Conservation (phyloP, 139 green algal species). For the Gonium pectorale region DNA sequence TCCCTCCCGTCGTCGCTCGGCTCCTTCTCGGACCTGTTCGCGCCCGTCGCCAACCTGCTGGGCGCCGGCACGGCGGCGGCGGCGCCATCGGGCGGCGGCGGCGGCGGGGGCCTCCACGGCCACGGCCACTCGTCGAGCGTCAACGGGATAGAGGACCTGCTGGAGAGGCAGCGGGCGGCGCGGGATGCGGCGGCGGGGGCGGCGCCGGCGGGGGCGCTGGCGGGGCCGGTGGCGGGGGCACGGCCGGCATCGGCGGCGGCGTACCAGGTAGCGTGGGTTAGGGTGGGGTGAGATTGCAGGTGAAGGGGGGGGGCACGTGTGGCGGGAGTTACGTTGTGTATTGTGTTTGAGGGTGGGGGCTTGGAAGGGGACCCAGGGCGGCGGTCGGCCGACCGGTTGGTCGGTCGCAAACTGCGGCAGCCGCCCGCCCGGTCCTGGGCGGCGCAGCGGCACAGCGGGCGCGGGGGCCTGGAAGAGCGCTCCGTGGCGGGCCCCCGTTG, state of each 20-base stretch:
- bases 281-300: not conserved
- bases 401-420: no score
- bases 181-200: not conserved
- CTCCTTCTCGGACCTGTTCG: slow-evolving; percentile 17
- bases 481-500: no score
- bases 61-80: not conserved
- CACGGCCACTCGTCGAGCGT: not conserved
- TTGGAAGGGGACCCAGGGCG: no score
- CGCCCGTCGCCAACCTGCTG: not conserved
- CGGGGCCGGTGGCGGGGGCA: not conserved
- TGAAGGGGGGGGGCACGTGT: no score
- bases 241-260: not conserved
- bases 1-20: slow-evolving; percentile 6
- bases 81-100: not conserved
- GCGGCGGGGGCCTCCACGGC: not conserved
- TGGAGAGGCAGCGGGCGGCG: slow-evolving; percentile 1
- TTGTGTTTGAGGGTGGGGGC: no score
- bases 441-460: no score
- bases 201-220: not conserved
- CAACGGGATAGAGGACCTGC: slow-evolving; percentile 23
- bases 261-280: not conserved
- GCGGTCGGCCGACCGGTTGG: no score
- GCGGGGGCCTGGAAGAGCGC: no score
- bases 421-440: no score
- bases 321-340: no score